These are phyloP conservation scores for Berkeleyomyces basicola DNA, from an alignment of 2,329 filamentous ascomycete genomes.

Conservation along the genomic window DNA sequence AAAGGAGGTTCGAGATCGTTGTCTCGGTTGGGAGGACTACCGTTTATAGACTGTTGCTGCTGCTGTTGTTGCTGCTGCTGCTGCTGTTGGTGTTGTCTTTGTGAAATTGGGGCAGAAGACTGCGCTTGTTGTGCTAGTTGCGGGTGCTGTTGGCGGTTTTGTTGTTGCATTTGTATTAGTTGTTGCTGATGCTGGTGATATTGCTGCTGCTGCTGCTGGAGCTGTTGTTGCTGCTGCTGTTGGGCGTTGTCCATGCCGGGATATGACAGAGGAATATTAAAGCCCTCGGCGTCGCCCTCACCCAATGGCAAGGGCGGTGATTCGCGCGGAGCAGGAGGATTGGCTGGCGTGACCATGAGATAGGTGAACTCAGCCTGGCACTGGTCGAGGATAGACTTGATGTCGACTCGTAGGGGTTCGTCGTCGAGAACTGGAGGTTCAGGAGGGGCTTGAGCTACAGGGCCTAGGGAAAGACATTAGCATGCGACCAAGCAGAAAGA, in stretches of 20 bases:
- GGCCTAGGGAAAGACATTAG: slow-evolving; percentile 9
- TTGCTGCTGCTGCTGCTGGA: slow-evolving; percentile 9
- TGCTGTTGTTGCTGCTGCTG: slow-evolving; percentile 37
- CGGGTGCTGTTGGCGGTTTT: neutral
- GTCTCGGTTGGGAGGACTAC: slow-evolving; percentile 16
- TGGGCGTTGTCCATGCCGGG: neutral
- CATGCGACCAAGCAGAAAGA: neutral
- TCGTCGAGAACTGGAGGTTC: slow-evolving; percentile 30
- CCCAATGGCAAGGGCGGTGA: slow-evolving; percentile 34
- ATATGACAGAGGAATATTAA: slow-evolving; percentile 29
- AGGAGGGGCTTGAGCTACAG: slow-evolving; percentile 14
- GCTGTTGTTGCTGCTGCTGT: slow-evolving; percentile 10
- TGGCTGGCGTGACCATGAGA: slow-evolving; percentile 50
- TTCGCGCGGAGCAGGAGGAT: slow-evolving; percentile 47
- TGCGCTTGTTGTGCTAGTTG: neutral
- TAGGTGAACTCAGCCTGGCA: slow-evolving; percentile 51
- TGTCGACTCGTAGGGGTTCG: slow-evolving; percentile 33
- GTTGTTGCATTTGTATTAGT: slow-evolving; percentile 22
- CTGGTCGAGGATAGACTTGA: slow-evolving; percentile 46
- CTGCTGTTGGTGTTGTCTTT: slow-evolving; percentile 9
- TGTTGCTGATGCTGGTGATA: slow-evolving; percentile 4
- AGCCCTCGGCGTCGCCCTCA: slow-evolving; percentile 23
- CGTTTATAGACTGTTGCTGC: slow-evolving; percentile 22
- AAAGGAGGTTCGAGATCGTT: slow-evolving; percentile 29
- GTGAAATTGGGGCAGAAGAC: slow-evolving; percentile 20